Conservation (phyloP, 768 basidiomycete species). For the Xerocomellus amylosporus region DNA sequence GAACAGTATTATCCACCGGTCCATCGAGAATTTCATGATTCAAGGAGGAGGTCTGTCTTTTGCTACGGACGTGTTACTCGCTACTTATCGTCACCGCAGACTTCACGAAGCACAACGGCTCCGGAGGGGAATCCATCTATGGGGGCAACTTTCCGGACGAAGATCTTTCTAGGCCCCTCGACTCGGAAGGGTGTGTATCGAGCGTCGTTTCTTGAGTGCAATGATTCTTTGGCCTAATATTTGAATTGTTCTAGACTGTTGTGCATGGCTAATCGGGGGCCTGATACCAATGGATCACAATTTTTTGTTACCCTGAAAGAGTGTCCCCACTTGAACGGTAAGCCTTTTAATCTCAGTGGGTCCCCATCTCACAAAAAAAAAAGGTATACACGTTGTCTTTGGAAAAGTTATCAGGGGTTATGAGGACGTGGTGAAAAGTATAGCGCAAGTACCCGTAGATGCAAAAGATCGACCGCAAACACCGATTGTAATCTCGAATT, state of each 20-base stretch:
- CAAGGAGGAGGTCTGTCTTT: slow-evolving; percentile 65
- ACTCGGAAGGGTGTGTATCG: slow-evolving; percentile 55
- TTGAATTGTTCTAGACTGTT: slow-evolving; percentile 47
- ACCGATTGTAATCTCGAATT: slow-evolving; percentile 68
- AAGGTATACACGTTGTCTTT: slow-evolving; percentile 61
- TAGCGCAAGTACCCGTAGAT: slow-evolving; percentile 67
- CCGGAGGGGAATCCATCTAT: slow-evolving; percentile 81
- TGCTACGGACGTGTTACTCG: background rate
- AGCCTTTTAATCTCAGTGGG: slow-evolving; percentile 10
- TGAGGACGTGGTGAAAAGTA: slow-evolving; percentile 53
- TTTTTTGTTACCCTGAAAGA: slow-evolving; percentile 82
- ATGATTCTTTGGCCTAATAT: background rate
- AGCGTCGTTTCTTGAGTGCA: background rate
- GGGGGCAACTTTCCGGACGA: slow-evolving; percentile 76
- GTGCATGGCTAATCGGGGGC: slow-evolving; percentile 88
- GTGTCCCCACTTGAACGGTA: slow-evolving; percentile 73
- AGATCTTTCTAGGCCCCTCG: slow-evolving; percentile 59
- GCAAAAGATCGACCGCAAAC: slow-evolving; percentile 68
- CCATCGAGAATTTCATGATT: slow-evolving; percentile 77
- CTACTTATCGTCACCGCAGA: slow-evolving; percentile 39
- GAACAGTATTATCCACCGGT: slow-evolving; percentile 71
- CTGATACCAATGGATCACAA: slow-evolving; percentile 82
- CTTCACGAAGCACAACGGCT: slow-evolving; percentile 76
- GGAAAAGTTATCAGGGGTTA: slow-evolving; percentile 59
- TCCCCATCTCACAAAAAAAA: background rate